These are phyloP conservation scores for Coemansia sp. DNA, from an alignment of 192 early-diverging fungal species.

Conservation along the genomic window DNA sequence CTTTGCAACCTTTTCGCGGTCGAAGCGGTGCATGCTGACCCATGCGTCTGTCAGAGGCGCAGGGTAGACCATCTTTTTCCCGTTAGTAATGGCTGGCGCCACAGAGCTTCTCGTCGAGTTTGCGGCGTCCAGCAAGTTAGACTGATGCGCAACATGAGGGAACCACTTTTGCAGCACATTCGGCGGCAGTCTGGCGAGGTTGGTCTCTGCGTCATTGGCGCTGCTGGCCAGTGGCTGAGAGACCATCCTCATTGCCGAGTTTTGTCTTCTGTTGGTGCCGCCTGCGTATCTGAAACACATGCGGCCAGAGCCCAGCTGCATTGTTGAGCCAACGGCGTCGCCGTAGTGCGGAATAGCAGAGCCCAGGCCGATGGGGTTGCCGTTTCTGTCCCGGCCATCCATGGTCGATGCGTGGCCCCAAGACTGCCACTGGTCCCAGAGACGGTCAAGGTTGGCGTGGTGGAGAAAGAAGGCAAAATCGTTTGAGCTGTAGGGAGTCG, in stretches of 20 bases:
- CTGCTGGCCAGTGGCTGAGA: conserved; percentile 12
- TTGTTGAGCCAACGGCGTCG: conserved; percentile 36
- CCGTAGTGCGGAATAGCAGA: conserved; percentile 39
- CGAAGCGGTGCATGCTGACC: conserved; percentile 49
- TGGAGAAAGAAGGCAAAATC: conserved; percentile 66
- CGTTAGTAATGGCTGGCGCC: background rate
- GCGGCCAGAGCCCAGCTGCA: conserved; percentile 39
- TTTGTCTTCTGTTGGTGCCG: conserved; percentile 7
- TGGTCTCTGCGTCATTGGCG: conserved; percentile 11
- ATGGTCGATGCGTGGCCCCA: conserved; percentile 42
- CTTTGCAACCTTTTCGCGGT: conserved; percentile 22
- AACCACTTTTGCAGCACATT: conserved; percentile 46
- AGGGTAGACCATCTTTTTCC: conserved; percentile 31
- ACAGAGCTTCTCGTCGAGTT: conserved; percentile 16
- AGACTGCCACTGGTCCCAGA: conserved; percentile 61
- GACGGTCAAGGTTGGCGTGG: conserved; percentile 62
- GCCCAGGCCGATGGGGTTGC: conserved; percentile 26
- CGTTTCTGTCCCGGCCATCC: conserved; percentile 35
- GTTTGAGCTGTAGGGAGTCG: conserved; percentile 52
- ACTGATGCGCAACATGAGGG: conserved; percentile 21
- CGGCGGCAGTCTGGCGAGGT: conserved; percentile 31
- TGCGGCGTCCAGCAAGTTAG: background rate
- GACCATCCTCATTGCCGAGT: conserved; percentile 24
- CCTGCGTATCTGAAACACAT: conserved; percentile 51
- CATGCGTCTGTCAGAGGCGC: conserved; percentile 41